Evolutionary conservation across 108 stramenopile species (phyloP).

Genomic region (Fragilaria radians): DNA sequence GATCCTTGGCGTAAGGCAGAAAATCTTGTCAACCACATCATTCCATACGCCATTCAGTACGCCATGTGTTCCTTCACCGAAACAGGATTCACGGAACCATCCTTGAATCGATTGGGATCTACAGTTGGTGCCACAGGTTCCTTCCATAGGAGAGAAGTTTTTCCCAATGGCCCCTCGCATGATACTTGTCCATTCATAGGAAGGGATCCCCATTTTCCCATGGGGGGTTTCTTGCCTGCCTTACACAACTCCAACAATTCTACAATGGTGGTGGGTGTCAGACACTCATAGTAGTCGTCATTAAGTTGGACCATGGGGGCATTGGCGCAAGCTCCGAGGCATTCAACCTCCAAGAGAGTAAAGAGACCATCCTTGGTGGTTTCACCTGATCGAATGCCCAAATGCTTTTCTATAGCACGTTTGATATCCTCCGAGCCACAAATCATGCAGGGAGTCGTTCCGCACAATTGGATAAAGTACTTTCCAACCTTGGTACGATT

Average conservation of each 20-base stretch:
- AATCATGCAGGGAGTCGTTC: constrained; percentile 99
- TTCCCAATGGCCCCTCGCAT: constrained; percentile 98
- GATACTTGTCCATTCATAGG: constrained; percentile 99
- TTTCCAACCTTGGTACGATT: constrained; percentile 99
- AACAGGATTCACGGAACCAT: constrained; percentile 91
- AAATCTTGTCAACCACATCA: too few relatives aligned
- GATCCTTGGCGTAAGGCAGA: too few relatives aligned
- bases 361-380: constrained; percentile 97
- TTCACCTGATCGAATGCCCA: constrained; percentile 95
- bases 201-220: constrained; percentile 98
- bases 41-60: constrained; percentile 58
- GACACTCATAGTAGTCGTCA: constrained; percentile 98
- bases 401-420: constrained; percentile 93
- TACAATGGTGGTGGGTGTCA: constrained; percentile 92
- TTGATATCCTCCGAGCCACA: constrained; percentile 98
- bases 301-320: constrained; percentile 99
- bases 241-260: constrained; percentile 95
- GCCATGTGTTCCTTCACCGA: constrained; percentile 96
- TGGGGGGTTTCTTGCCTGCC: constrained; percentile 77
- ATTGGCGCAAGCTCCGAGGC: constrained; percentile 99
- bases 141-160: constrained; percentile 75
- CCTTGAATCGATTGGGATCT: constrained; percentile 69
- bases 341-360: constrained; percentile 98
- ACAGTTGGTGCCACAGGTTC: constrained; percentile 60
- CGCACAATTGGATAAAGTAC: constrained; percentile 99